Evolutionary conservation across 2,329 filamentous ascomycete genomes (phyloP), one percentile per base, ranked within the genome.

Genomic region (Dothideomycetidae sp.): DNA sequence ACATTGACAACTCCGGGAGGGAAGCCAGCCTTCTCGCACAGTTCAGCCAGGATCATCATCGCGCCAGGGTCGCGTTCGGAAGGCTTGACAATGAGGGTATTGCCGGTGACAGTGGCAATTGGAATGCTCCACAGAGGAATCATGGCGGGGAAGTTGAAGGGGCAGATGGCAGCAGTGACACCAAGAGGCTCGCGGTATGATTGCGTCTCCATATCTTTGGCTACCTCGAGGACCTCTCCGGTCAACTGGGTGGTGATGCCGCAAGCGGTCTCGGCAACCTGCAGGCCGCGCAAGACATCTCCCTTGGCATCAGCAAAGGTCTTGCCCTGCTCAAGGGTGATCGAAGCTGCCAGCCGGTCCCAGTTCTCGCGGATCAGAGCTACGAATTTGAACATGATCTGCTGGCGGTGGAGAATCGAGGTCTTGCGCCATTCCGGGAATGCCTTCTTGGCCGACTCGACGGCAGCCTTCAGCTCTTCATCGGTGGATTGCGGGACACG

Each of bases 101-200:
- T 92, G 36, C 82, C 82, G 12, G 80, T 84, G 17, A 86, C 73
- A 30, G 81, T 82, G 32, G 82, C 82, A 49, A 90, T 81, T 28
- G 82, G 83, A 44, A 92, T 85, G 43, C 73, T 84, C 82, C 82
- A 92, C n/a, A 92, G 69, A 3, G 82, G 83, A 57, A 92, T 90
- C 82, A 92, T 92, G 50, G 82, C 82, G 30, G 82, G 82, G 63
- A 90, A 90, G 67, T 90, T 90, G 56, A 90, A 90, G 2, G 82
- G 82, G 67, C 82, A 90, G 49, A 90, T 90, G 41, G 82, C 80
- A 41, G 81, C 81, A 30, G 81, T 76, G 21, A 90, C 77, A 39
- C 82, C 82, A 52, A 90, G 62, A 42, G 82, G 81, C 67, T 90
- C 82, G 44, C 75, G 72, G 58, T 90, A 90, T 42, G 73, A 80